A percentile compares a stretch with the other conserved stretches of the same genome.
Conservation (phyloP, 768 basidiomycete genomes). For the Suillus clintonianus region DNA sequence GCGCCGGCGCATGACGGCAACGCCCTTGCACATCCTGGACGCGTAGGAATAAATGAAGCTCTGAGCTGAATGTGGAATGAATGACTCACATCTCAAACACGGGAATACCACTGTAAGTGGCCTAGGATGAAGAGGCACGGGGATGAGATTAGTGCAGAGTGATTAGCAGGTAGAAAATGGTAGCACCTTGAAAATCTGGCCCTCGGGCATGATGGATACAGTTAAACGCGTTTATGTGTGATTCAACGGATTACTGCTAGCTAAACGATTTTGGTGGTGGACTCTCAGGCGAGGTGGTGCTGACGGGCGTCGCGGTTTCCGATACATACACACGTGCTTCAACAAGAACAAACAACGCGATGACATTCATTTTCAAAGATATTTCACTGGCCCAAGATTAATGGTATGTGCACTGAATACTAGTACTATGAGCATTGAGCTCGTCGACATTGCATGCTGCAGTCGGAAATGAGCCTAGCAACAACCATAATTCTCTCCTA, state of each 20-base stretch:
- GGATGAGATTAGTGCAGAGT: constrained; percentile 6
- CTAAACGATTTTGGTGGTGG: constrained; percentile 13
- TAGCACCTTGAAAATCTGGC: constrained; percentile 86
- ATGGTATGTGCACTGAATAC: background rate
- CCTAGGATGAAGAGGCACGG: constrained; percentile 44
- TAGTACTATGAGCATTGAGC: background rate
- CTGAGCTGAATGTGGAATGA: constrained; percentile 37
- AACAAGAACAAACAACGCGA: constrained; percentile 45
- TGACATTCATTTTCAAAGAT: background rate
- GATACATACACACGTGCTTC: constrained; percentile 35
- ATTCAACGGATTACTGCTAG: constrained; percentile 1
- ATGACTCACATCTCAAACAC: constrained; percentile 84
- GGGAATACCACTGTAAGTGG: constrained; percentile 91
- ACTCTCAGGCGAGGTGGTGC: constrained; percentile 15
- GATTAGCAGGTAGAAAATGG: background rate
- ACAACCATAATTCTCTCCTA: background rate
- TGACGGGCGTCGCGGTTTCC: constrained; percentile 13
- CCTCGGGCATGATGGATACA: constrained; percentile 66
- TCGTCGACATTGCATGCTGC: background rate
- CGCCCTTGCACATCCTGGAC: constrained; percentile 88
- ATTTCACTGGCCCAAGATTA: no score
- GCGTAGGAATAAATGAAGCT: constrained; percentile 38
- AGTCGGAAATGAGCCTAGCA: background rate
- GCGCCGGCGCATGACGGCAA: constrained; percentile 97
- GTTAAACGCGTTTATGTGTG: constrained; percentile 12